Percentiles rank a stretch among this genome's conserved stretches.
Evolutionary conservation across 345 rosid genomes (phyloP).

Genomic region (Salix brachista): DNA sequence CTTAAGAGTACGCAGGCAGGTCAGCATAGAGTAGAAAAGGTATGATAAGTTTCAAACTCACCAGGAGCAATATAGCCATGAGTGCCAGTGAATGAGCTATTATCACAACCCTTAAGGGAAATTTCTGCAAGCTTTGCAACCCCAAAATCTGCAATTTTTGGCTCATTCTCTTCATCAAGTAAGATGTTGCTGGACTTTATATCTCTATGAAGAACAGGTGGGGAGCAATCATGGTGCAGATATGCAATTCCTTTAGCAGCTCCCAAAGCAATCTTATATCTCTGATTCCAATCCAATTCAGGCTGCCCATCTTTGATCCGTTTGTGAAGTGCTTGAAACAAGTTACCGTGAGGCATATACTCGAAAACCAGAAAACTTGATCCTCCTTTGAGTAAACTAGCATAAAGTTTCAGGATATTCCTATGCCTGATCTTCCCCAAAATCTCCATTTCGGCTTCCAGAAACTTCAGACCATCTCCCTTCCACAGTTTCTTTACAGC

Average conservation of each 20-base stretch:
- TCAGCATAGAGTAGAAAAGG: neutral
- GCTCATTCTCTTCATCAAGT: conserved; percentile 57
- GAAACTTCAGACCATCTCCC: conserved; percentile 48
- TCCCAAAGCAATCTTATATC: conserved; percentile 71
- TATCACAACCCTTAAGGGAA: conserved; percentile 36
- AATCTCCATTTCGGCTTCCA: conserved; percentile 73
- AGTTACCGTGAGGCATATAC: conserved; percentile 76
- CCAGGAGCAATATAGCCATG: conserved; percentile 95
- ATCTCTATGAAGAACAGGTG: conserved; percentile 79
- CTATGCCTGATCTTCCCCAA: conserved; percentile 73
- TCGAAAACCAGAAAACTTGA: conserved; percentile 73
- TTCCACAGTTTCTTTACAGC: conserved; percentile 74
- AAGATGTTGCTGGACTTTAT: conserved; percentile 83
- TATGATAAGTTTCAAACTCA: conserved; percentile 25
- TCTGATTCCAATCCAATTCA: conserved; percentile 58
- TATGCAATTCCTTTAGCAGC: conserved; percentile 85
- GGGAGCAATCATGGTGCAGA: conserved; percentile 78
- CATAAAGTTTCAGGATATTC: conserved; percentile 75
- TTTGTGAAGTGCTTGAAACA: conserved; percentile 58
- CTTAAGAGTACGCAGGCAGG: neutral
- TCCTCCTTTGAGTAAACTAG: conserved; percentile 56
- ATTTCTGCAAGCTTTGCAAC: conserved; percentile 66
- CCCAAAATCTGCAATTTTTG: conserved; percentile 90
- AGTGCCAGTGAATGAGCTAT: conserved; percentile 71
- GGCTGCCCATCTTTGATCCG: conserved; percentile 47